phyloP scores from a whole-genome alignment of 1,139 yeast species.

The Debaryomyces robertsiae region DNA sequence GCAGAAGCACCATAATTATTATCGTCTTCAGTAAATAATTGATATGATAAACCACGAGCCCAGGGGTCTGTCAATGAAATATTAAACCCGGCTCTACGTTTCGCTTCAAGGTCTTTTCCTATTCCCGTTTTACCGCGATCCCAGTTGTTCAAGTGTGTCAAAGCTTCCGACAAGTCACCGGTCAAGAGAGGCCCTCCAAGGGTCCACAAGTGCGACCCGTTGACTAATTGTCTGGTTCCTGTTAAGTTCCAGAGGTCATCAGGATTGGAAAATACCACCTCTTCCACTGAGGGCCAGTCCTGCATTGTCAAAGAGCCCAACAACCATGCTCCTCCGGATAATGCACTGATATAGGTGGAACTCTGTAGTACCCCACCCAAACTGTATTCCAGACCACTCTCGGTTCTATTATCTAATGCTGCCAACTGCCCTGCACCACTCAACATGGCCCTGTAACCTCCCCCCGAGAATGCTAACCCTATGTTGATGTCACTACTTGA shows the following conservation, averaged over 20 bases:
- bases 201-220: slow-evolving; percentile 25
- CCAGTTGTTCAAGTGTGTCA: slow-evolving; percentile 37
- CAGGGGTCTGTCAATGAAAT: slow-evolving; percentile 38
- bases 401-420: slow-evolving; percentile 77
- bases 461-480: slow-evolving; percentile 85
- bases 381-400: slow-evolving; percentile 41
- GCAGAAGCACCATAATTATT: slow-evolving; percentile 27
- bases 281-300: slow-evolving; percentile 37
- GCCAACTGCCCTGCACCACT: slow-evolving; percentile 85
- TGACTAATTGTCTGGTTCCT: slow-evolving; percentile 29
- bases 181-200: slow-evolving; percentile 27
- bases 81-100: slow-evolving; percentile 36
- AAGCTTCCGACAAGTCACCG: slow-evolving; percentile 27
- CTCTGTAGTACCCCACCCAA: slow-evolving; percentile 44
- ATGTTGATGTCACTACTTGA: slow-evolving; percentile 47
- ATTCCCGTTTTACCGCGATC: slow-evolving; percentile 26
- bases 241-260: slow-evolving; percentile 43
- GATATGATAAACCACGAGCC: slow-evolving; percentile 45
- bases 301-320: slow-evolving; percentile 39
- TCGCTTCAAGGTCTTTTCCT: slow-evolving; percentile 29
- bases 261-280: slow-evolving; percentile 32
- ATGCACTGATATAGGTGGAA: slow-evolving; percentile 39
- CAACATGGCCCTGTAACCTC: slow-evolving; percentile 91
- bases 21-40: slow-evolving; percentile 32
- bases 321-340: slow-evolving; percentile 46